Base-by-base conservation (phyloP, 2,329 filamentous ascomycete species). In the Colletotrichum sp. region DNA sequence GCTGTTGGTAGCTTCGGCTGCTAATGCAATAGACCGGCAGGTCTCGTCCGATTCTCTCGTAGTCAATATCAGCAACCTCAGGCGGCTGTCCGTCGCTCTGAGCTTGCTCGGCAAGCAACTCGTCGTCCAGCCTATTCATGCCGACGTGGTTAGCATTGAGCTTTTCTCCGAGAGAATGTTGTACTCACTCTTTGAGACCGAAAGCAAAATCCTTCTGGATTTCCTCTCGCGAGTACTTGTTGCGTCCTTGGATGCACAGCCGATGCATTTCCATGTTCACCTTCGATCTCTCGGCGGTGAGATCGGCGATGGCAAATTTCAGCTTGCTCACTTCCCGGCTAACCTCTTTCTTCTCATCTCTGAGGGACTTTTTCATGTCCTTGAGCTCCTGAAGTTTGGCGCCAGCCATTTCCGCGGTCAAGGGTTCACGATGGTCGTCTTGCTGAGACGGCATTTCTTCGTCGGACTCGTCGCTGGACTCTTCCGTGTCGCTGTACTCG, bases 1-100 rank as follows among this genome's bases (percentile, higher is more conserved):
- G 82, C 78, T 91, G 91, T 78, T 94, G 91, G 70, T 93, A 94
- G 0, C 89, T 91, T 60, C 89, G 85, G 62, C 89, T 90, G 73
- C 90, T 92, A 18, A 94, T 90, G 76, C 92, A 94, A 79, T 93
- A 94, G 3, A 94, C 91, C 0, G 91, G 89, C 1, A 94, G 84
- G 1, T 84, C 85, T 10, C 81, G 81, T 0, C 90, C 91, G 9
- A 93, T 86, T 58, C 90, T 82, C 1, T 90, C 87, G 68, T 94
- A 94, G 78, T 93, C 88, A 12, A 85, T 60, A 8, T 92, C 88
- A n/a, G 87, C 0, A 3, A 64, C 26, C 6, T 36, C 5, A 9
- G 55, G 62, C 8, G 66, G 36, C 1, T 52, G n/a, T 18, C 3
- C 28, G 16, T 68, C 55, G 13, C 43, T 16, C 55, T 68, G 24